Conservation (phyloP, 768 basidiomycete species). For the Rhizopogon sp. region DNA sequence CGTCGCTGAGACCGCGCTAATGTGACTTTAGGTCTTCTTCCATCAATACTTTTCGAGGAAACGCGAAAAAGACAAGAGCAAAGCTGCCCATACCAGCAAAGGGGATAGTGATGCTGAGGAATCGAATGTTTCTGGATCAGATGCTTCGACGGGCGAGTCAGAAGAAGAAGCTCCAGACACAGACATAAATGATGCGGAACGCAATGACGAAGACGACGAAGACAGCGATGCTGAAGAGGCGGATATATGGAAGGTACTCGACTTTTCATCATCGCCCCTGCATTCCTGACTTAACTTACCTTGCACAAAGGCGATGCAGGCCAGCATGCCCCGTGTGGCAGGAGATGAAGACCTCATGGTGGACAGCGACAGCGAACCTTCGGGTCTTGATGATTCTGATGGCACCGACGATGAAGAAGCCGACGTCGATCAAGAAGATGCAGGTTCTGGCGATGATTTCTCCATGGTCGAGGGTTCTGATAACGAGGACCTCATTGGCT, state of each 20-base stretch:
- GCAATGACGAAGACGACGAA: slow-evolving; percentile 8
- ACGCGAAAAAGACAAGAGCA: slow-evolving; percentile 47
- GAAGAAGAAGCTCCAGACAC: slow-evolving; percentile 25
- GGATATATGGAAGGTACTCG: slow-evolving; percentile 85
- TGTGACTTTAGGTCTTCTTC: slow-evolving; percentile 67
- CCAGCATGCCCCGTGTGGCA: slow-evolving; percentile 63
- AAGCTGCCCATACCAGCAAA: slow-evolving; percentile 34
- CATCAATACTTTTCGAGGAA: slow-evolving; percentile 84
- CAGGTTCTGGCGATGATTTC: slow-evolving; percentile 40
- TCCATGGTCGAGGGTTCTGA: slow-evolving; percentile 64
- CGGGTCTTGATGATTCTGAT: slow-evolving; percentile 24
- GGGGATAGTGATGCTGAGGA: slow-evolving; percentile 23
- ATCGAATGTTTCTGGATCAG: slow-evolving; percentile 26
- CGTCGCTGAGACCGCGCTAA: neutral
- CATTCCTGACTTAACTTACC: neutral
- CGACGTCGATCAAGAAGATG: slow-evolving; percentile 28
- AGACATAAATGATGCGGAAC: slow-evolving; percentile 19
- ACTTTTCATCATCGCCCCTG: neutral
- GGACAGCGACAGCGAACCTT: slow-evolving; percentile 29
- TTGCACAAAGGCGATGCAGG: slow-evolving; percentile 73
- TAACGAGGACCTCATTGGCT: slow-evolving; percentile 61
- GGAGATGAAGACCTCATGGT: slow-evolving; percentile 45
- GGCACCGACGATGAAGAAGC: slow-evolving; percentile 29
- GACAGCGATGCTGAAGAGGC: slow-evolving; percentile 42
- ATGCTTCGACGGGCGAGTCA: slow-evolving; percentile 19